Conservation (phyloP, 768 basidiomycete genomes). For the Podaxis carcinomalis region DNA sequence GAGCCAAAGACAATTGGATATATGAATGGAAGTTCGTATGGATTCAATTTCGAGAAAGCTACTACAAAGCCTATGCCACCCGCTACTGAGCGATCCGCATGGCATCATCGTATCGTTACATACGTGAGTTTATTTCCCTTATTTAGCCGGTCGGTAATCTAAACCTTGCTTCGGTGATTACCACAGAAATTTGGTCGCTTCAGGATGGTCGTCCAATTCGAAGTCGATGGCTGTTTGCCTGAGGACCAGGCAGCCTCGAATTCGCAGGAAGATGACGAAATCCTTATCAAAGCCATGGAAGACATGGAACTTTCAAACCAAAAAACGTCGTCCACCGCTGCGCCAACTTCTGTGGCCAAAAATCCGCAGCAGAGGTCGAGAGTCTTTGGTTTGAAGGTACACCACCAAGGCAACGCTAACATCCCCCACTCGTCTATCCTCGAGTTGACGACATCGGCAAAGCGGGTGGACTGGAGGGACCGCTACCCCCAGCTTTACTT, state of each 20-base stretch:
- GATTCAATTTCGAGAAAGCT: conserved; percentile 57
- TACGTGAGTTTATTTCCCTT: conserved; percentile 41
- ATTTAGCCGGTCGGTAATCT: neutral
- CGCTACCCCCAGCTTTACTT: conserved; percentile 64
- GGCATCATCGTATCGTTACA: conserved; percentile 56
- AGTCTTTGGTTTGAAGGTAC: conserved; percentile 16
- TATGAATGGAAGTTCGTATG: conserved; percentile 41
- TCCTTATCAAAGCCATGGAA: conserved; percentile 29
- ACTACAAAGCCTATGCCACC: conserved; percentile 42
- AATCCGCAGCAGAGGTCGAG: neutral
- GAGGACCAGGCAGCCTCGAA: conserved; percentile 19
- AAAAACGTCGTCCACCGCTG: neutral
- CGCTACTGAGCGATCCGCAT: conserved; percentile 45
- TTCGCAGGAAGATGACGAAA: conserved; percentile 27
- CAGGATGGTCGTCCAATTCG: conserved; percentile 24
- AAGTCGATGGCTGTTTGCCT: conserved; percentile 23
- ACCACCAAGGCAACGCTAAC: conserved; percentile 23
- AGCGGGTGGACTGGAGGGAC: conserved; percentile 28
- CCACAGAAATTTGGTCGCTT: conserved; percentile 48
- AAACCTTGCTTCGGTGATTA: neutral
- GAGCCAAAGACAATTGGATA: conserved; percentile 29
- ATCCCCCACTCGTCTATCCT: conserved; percentile 38
- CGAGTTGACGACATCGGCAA: conserved; percentile 43
- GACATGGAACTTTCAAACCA: conserved; percentile 23
- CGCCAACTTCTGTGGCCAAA: neutral